Base-by-base conservation (phyloP, 768 basidiomycete species). In the Termitomyces sp. region DNA sequence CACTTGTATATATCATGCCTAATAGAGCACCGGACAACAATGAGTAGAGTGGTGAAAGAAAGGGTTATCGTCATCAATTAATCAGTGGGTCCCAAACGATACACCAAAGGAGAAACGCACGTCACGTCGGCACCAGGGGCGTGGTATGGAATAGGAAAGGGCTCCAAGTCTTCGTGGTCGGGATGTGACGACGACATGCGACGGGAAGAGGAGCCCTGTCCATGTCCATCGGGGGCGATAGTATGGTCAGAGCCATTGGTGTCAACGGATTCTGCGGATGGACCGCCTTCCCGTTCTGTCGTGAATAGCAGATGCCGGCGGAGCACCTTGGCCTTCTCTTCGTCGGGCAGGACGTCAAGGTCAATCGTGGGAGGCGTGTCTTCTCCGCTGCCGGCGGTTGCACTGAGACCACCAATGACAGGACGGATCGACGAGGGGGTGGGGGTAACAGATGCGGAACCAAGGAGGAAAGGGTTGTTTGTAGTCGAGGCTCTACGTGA, bases 1-100 rank as follows among this genome's bases (percentile, higher is more conserved):
- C 94, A 98, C 73, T 97, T 98, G 78, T 97, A 98, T 40, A 98
- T 89, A 61, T 87, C 87, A 66, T 96, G 94, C 17, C 89, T 90
- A 60, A n/a, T 37, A 3, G 37, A 42, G 10, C 19, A 19, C 16
- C 17, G n/a, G 8, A 46, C 40, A 17, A 16, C 32, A 48, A 34
- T 48, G 47, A 48, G 23, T 23, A 34, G 11, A 21, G 19, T 46
- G 2, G 29, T n/a, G 34, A 29, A 34, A 31, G 8, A 14, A 14
- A 29, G 31, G 41, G n/a, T n/a, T 12, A 44, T n/a, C 11, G 34
- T 59, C 25, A 55, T 51, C 37, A 44, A 54, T 29, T 53, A 37
- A 48, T 44, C 11, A 46, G 45, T 29, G 7, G 25, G 17, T 19
- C 37, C 53, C n/a, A n/a, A 46, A 48, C 29, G 40, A 56, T 25